A percentile compares a stretch with the other conserved stretches of the same genome.
These are phyloP conservation scores for Pyrenochaeta sp. DNA, from an alignment of 2,329 filamentous ascomycete species.

Conservation along the genomic window DNA sequence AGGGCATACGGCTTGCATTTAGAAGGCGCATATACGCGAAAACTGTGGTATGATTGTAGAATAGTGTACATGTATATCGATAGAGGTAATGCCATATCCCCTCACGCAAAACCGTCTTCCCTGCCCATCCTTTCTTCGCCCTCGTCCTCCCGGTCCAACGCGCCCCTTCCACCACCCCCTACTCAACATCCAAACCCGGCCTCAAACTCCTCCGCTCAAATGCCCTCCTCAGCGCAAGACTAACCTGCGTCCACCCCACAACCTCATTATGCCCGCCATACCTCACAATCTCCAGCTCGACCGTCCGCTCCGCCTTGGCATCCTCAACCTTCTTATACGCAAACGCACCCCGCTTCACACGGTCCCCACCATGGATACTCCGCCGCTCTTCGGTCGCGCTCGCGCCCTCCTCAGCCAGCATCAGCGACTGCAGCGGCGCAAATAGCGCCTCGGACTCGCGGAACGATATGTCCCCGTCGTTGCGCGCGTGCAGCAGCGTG, in stretches of 20 bases:
- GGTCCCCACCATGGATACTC: constrained; percentile 40
- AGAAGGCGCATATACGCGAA: constrained; percentile 20
- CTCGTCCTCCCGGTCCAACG: neutral
- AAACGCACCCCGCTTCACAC: constrained; percentile 45
- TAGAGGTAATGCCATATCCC: constrained; percentile 2
- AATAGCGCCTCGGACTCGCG: constrained; percentile 61
- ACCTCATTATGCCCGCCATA: constrained; percentile 70
- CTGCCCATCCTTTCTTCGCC: too few relatives aligned
- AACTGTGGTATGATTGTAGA: constrained; percentile 14
- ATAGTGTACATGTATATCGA: constrained; percentile 26
- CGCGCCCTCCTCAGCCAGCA: constrained; percentile 40
- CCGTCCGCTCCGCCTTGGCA: constrained; percentile 31
- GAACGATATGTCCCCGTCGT: constrained; percentile 85
- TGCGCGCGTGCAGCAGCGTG: constrained; percentile 77
- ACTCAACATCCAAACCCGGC: constrained; percentile 40
- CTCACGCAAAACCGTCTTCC: neutral
- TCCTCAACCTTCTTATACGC: constrained; percentile 44
- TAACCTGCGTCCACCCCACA: constrained; percentile 69
- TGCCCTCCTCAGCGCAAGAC: constrained; percentile 69
- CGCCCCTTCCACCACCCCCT: neutral
- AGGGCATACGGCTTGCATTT: constrained; percentile 25
- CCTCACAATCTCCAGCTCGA: constrained; percentile 54
- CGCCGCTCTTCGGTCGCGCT: constrained; percentile 32
- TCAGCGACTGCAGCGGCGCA: constrained; percentile 28
- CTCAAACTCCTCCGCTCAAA: constrained; percentile 61